Evolutionary conservation across 805 yeast species (phyloP).

Genomic region (Candida maesae): DNA sequence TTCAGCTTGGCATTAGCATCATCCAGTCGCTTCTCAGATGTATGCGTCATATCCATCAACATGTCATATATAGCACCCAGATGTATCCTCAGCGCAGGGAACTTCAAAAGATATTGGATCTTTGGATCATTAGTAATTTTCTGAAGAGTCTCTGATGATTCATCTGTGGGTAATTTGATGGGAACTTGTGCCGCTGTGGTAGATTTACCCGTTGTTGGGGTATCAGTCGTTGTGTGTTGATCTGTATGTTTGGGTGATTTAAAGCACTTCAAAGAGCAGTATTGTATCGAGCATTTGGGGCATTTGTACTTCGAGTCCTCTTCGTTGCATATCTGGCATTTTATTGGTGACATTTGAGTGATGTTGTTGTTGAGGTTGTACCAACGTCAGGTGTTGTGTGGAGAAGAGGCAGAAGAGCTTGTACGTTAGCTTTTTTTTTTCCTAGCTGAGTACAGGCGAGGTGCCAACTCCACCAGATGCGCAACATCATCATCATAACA

Average conservation of each 20-base stretch:
- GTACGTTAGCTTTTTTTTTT: too few relatives aligned
- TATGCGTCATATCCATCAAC: slow-evolving; percentile 35
- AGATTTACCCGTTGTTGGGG: not conserved
- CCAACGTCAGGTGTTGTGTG: not conserved
- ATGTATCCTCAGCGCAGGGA: slow-evolving; percentile 55
- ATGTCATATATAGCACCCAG: slow-evolving; percentile 46
- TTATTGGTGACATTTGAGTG: not conserved
- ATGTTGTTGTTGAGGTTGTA: not conserved
- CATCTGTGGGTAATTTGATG: too few relatives aligned
- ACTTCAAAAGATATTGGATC: slow-evolving; percentile 43
- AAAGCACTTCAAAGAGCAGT: slow-evolving; percentile 61
- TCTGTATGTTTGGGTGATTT: slow-evolving; percentile 40
- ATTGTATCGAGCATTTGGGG: slow-evolving; percentile 41
- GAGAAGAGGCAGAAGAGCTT: too few relatives aligned
- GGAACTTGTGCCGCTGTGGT: not conserved
- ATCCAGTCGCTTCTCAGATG: slow-evolving; percentile 54
- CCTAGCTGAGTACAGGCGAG: too few relatives aligned
- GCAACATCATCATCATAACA: too few relatives aligned
- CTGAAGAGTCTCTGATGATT: too few relatives aligned
- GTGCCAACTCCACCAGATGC: too few relatives aligned
- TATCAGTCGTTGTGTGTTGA: not conserved
- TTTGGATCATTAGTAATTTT: slow-evolving; percentile 41
- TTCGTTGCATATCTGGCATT: slow-evolving; percentile 18
- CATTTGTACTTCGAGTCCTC: slow-evolving; percentile 50
- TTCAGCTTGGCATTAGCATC: slow-evolving; percentile 60